Evolutionary conservation across 2,329 filamentous ascomycete species (phyloP), one percentile per base, ranked within the genome.

Genomic region (Monilinia vaccinii-corymbosi): DNA sequence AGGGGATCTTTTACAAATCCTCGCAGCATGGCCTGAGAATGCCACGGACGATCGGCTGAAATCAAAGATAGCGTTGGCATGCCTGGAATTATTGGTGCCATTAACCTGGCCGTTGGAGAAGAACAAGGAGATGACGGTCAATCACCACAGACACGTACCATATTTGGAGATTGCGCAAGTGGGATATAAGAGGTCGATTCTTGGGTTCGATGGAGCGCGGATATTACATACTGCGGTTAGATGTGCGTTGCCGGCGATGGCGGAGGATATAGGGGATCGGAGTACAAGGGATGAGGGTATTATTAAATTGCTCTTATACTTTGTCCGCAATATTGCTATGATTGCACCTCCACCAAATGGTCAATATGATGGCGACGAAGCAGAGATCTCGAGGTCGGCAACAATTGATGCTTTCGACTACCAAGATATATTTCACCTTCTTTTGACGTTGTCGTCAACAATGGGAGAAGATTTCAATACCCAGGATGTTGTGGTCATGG

Each of bases 61-160:
- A 75, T 82, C 88, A 28, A 87, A 89, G 70, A 81, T 94, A 64
- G 89, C 91, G 3, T 77, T 97, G 66, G 88, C 91, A 59, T 95
- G 91, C 74, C 79, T 96, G 74, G 93, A 99, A 75, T 78, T 99
- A 51, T 81, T 99, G 70, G 90, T 96, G 1, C 91, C 92, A 5
- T 76, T 99, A 69, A 99, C 94, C 21, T 97, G 93, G 93, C 93
- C 94, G 0, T 80, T 96, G 69, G 90, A 96, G 63, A 83, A 85
- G 66, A 85, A 92, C 62, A 85, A 88, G 61, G 83, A 88, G 69
- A 93, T 94, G 82, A 97, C 91, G 4, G 78, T 91, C 68, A 97
- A 99, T 71, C 91, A 97, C 72, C 88, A 96, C 72, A 84, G 91
- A 60, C 94, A 99, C 75, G 83, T 92, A 45, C 91, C 94, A 1